Evolutionary conservation across 192 early-diverging fungal genomes (phyloP).

Genomic region (Allomyces javanicus): DNA sequence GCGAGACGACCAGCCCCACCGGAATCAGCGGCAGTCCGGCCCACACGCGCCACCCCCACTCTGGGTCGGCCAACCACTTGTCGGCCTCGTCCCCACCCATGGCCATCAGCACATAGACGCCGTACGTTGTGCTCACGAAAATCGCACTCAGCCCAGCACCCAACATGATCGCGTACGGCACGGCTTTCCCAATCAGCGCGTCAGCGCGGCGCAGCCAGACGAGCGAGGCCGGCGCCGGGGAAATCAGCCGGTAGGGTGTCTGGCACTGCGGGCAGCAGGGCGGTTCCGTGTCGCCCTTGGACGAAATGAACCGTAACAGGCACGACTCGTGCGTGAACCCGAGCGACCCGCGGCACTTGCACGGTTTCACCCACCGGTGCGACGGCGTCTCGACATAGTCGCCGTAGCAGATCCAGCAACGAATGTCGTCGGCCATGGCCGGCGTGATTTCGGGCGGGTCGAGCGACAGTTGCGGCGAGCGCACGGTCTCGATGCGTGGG

Average conservation of each 20-base stretch:
- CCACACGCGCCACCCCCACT: neutral
- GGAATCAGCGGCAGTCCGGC: neutral
- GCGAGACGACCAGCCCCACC: neutral
- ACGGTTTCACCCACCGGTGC: neutral
- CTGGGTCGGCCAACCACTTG: neutral
- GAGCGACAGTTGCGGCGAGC: neutral
- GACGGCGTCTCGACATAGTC: neutral
- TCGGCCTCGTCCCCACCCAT: neutral
- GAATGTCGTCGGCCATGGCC: neutral
- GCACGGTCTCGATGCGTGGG: too few relatives aligned
- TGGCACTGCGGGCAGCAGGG: neutral
- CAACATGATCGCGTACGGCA: neutral
- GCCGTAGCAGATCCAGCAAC: neutral
- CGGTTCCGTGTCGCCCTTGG: neutral
- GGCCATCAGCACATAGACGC: neutral
- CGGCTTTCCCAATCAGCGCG: neutral
- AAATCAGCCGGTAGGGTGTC: neutral
- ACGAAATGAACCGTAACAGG: neutral
- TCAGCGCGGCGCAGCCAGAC: neutral
- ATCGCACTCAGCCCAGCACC: neutral
- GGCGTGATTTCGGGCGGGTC: neutral
- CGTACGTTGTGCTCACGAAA: neutral
- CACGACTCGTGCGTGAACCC: neutral
- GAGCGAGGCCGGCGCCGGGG: neutral
- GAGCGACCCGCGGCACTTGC: neutral